Evolutionary conservation across 2,329 filamentous ascomycete genomes (phyloP).

Genomic region (Colletotrichum gigasporum): DNA sequence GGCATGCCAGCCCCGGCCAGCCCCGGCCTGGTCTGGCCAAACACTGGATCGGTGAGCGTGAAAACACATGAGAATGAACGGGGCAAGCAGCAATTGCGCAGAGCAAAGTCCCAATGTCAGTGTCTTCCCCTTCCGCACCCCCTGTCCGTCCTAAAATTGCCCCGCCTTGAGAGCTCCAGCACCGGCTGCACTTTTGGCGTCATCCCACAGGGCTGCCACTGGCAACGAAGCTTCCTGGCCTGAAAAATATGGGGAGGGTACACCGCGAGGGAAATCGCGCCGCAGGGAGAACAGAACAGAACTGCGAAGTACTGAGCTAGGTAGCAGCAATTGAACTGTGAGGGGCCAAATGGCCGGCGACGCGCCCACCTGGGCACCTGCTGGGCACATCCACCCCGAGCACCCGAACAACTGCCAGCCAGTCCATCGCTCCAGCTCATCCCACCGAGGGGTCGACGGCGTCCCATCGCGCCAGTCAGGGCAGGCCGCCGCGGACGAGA

Average conservation of each 20-base stretch:
- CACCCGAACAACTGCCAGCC: neutral
- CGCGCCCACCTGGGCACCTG: neutral
- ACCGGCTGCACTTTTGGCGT: constrained; percentile 15
- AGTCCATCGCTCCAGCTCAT: neutral
- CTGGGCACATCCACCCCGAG: no score
- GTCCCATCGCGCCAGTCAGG: neutral
- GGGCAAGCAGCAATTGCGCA: neutral
- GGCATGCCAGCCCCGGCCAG: neutral
- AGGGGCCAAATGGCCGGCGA: constrained; percentile 7
- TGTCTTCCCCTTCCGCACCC: neutral
- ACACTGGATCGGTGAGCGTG: constrained; percentile 9
- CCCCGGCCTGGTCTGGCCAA: neutral
- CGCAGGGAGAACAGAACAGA: constrained; percentile 15
- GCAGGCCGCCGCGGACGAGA: neutral
- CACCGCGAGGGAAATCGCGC: neutral
- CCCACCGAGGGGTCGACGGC: neutral
- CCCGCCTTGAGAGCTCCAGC: constrained; percentile 19
- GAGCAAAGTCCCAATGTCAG: neutral
- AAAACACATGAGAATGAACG: neutral
- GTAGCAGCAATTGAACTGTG: neutral
- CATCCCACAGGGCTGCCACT: constrained; percentile 23
- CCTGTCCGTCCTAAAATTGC: constrained; percentile 11
- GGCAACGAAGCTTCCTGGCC: constrained; percentile 7
- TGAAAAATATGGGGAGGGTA: neutral
- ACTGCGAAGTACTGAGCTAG: no score